Base-by-base conservation (phyloP, 2,329 filamentous ascomycete genomes). In the Fusarium devonianum region DNA sequence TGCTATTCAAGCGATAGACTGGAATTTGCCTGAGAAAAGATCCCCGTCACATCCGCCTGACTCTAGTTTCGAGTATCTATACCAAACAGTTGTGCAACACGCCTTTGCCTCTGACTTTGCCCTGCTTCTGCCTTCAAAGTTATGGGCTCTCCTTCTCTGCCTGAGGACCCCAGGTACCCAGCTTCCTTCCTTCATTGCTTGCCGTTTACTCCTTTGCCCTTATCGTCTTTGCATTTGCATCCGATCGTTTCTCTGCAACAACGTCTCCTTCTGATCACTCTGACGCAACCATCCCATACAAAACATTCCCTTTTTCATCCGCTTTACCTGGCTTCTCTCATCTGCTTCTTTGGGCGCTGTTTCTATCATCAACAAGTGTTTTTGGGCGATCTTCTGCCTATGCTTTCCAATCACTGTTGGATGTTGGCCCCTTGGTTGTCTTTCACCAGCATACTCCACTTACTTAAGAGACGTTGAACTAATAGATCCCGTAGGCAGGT, bases 401-500 rank as follows among this genome's bases (percentile, higher is more conserved):
- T 38, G 17, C 7, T 5, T 13, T 21, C 33, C 29, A 28, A 28
- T 11, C 12, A n/a, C 25, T 21, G 13, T 38, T 21, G n/a, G n/a
- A n/a, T n/a, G 12, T 34, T 26, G 29, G 4, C 34, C 22, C 35
- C 33, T 30, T 30, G 5, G 16, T 10, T 13, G 9, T 16, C 21
- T 43, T 42, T 48, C 23, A 19, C 29, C 22, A 34, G 10, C 23
- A 17, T 33, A 21, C 26, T 33, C 30, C 21, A 43, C 29, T 44
- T 29, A 33, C 23, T 33, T 19, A 46, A 38, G 33, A 18, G 10
- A 28, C 23, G 55, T 67, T 71, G 56, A 71, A 39, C 21, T 38
- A 53, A 49, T 51, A 22, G 21, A 38, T 29, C 43, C 16, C 26
- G 32, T 38, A 71, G 69, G 57, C 63, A 60, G 14, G 29, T 48